A percentile compares a stretch with the other conserved stretches of the same genome.
phyloP scores from a whole-genome alignment of 23 red algal species.

The Gracilaria domingensis region DNA sequence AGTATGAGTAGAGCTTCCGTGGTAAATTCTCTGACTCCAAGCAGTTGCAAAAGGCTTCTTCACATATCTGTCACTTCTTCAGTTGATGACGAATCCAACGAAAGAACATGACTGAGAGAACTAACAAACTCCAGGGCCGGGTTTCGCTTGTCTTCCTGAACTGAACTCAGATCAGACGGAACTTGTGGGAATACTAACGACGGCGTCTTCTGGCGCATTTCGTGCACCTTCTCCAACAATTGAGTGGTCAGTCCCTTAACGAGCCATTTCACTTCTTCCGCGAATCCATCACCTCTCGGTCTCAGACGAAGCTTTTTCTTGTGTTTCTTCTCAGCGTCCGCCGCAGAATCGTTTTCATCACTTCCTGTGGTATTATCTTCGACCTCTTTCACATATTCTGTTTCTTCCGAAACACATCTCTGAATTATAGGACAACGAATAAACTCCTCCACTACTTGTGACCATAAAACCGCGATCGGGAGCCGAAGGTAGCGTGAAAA shows the following conservation, averaged over 20 bases:
- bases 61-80: constrained; percentile 73
- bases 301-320: constrained; percentile 15
- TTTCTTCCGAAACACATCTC: constrained; percentile 27
- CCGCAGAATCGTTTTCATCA: constrained; percentile 6
- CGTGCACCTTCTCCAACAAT: constrained; percentile 68
- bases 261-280: constrained; percentile 55
- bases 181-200: constrained; percentile 53
- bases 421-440: constrained; percentile 67
- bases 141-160: constrained; percentile 40
- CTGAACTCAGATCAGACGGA: constrained; percentile 15
- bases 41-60: constrained; percentile 62
- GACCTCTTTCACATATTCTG: neutral
- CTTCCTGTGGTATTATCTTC: neutral
- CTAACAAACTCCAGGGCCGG: constrained; percentile 74
- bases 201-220: constrained; percentile 68
- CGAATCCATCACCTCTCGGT: constrained; percentile 65
- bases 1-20: too few relatives aligned
- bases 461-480: constrained; percentile 69
- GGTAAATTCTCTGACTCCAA: constrained; percentile 86
- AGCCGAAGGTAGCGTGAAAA: constrained; percentile 69
- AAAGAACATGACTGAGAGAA: constrained; percentile 69
- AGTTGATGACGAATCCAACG: constrained; percentile 42
- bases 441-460: constrained; percentile 76
- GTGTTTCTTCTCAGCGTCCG: neutral
- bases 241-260: constrained; percentile 41